A percentile compares a stretch with the other conserved stretches of the same genome.
Evolutionary conservation across 2,329 filamentous ascomycete species (phyloP).

Genomic region (Fusarium sp.): DNA sequence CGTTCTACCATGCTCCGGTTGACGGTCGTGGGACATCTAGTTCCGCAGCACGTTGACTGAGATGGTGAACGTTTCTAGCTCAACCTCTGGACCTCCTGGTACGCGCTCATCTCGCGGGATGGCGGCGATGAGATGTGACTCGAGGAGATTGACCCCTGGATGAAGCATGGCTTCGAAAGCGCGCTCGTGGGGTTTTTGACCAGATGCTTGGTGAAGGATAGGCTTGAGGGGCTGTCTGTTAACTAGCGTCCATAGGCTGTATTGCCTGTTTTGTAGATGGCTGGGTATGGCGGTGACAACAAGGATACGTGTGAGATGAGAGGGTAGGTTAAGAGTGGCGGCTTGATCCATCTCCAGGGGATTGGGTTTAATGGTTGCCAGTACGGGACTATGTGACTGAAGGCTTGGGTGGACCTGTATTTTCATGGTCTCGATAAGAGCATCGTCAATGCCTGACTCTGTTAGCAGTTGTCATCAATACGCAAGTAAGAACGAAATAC

Average conservation of each 20-base stretch:
- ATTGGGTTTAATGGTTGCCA: slow-evolving; percentile 75
- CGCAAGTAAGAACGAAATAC: slow-evolving; percentile 48
- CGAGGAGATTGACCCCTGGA: slow-evolving; percentile 81
- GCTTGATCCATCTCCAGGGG: slow-evolving; percentile 77
- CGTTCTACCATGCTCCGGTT: slow-evolving; percentile 20
- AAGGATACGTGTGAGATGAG: slow-evolving; percentile 77
- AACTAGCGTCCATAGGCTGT: slow-evolving; percentile 80
- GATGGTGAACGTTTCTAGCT: slow-evolving; percentile 83
- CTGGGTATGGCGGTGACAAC: slow-evolving; percentile 76
- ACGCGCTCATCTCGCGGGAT: slow-evolving; percentile 71
- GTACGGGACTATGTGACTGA: slow-evolving; percentile 71
- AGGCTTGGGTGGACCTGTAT: slow-evolving; percentile 77
- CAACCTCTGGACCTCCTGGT: slow-evolving; percentile 72
- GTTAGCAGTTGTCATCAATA: slow-evolving; percentile 39
- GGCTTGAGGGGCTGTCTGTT: slow-evolving; percentile 74
- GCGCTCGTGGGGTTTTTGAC: slow-evolving; percentile 71
- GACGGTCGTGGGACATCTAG: slow-evolving; percentile 44
- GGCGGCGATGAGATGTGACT: slow-evolving; percentile 82
- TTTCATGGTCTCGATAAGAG: slow-evolving; percentile 75
- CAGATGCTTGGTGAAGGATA: slow-evolving; percentile 62
- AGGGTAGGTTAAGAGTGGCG: slow-evolving; percentile 77
- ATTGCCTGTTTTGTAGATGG: slow-evolving; percentile 74
- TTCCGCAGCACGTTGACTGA: slow-evolving; percentile 76
- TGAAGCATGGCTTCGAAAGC: slow-evolving; percentile 81
- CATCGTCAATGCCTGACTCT: slow-evolving; percentile 65